Conservation (phyloP, 805 yeast species). For the Candida glaebosa region DNA sequence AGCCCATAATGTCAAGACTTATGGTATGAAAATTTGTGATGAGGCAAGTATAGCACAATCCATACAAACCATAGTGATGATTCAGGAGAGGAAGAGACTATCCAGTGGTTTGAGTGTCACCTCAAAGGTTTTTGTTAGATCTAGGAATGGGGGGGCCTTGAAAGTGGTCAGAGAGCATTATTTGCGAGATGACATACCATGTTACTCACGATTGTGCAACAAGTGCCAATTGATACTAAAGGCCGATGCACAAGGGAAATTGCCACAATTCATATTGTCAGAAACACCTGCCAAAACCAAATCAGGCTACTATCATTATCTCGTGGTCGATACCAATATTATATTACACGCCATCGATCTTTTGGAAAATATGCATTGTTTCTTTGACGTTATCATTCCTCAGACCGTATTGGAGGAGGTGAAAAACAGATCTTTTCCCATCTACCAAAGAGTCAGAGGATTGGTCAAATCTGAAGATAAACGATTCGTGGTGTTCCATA, state of each 20-base stretch:
- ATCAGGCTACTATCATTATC: constrained; percentile 67
- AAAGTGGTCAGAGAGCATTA: constrained; percentile 94
- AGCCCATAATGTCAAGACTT: not conserved
- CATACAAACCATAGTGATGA: constrained; percentile 10
- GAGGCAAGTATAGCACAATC: not conserved
- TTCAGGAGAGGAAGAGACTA: constrained; percentile 30
- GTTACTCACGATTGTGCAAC: constrained; percentile 70
- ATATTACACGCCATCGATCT: constrained; percentile 86
- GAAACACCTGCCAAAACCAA: constrained; percentile 51
- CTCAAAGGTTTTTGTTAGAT: constrained; percentile 86
- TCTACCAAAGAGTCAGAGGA: constrained; percentile 78
- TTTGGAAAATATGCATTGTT: constrained; percentile 70
- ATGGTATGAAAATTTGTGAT: not conserved
- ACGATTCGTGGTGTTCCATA: constrained; percentile 87
- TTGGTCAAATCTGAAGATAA: constrained; percentile 73
- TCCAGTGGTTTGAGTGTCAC: constrained; percentile 56
- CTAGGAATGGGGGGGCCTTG: constrained; percentile 84
- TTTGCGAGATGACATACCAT: constrained; percentile 87
- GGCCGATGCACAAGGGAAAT: constrained; percentile 64
- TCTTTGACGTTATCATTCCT: constrained; percentile 89
- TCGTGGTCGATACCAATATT: constrained; percentile 84
- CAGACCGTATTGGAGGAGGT: constrained; percentile 95
- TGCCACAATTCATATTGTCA: constrained; percentile 65
- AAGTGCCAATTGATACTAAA: constrained; percentile 54
- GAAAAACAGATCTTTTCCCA: constrained; percentile 79